Conservation (phyloP, 164 flowering plant species). For the Macadamia tetraphylla region DNA sequence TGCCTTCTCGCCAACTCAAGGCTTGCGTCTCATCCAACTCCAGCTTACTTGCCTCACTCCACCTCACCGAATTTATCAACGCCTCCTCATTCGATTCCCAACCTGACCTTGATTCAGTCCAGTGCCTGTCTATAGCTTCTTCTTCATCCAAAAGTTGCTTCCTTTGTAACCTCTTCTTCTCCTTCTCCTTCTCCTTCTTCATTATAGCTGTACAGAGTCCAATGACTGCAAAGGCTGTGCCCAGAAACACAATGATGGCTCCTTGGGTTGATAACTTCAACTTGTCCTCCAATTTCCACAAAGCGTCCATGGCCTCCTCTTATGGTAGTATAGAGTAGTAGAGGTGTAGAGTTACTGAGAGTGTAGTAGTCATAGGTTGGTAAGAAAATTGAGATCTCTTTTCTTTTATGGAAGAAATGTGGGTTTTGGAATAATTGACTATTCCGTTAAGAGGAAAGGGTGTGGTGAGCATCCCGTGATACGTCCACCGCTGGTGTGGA, state of each 20-base stretch:
- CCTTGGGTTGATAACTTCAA: constrained; percentile 49
- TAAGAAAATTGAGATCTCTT: no score
- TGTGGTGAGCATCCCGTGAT: not conserved
- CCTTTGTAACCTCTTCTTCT: constrained; percentile 11
- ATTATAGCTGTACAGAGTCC: constrained; percentile 33
- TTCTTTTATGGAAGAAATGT: not conserved
- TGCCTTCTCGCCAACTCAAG: constrained; percentile 14
- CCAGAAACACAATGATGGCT: constrained; percentile 36
- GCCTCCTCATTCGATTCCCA: constrained; percentile 36
- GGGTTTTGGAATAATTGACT: not conserved
- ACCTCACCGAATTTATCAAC: constrained; percentile 39
- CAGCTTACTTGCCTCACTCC: constrained; percentile 50
- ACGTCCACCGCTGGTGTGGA: not conserved
- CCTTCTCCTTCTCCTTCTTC: constrained; percentile 8
- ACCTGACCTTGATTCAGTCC: not conserved
- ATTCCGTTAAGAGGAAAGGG: not conserved
- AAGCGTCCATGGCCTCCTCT: constrained; percentile 45
- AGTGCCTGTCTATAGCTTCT: not conserved
- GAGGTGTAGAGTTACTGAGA: not conserved
- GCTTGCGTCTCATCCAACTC: constrained; percentile 23
- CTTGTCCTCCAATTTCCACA: constrained; percentile 59
- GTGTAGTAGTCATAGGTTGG: not conserved
- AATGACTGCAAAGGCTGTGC: constrained; percentile 27
- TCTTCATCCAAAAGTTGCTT: constrained; percentile 4
- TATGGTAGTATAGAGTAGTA: not conserved